phyloP scores from a whole-genome alignment of 1,139 yeast genomes.

The Candida glucosophila region DNA sequence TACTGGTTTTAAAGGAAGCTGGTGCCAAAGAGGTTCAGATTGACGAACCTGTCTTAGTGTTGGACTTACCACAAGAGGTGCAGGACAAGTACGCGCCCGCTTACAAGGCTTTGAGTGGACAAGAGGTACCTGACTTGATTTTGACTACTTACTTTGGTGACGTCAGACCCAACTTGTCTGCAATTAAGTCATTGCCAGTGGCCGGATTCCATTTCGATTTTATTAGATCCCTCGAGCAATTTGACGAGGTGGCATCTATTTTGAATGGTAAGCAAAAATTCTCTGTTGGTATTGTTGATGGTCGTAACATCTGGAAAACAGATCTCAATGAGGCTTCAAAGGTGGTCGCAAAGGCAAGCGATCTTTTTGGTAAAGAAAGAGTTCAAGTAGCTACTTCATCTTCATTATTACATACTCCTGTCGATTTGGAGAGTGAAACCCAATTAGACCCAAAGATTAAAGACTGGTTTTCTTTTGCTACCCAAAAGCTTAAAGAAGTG shows the following conservation, averaged over 20 bases:
- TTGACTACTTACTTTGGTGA: conserved; percentile 96
- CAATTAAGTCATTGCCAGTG: conserved; percentile 85
- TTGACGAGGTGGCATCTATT: conserved; percentile 68
- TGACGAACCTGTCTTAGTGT: conserved; percentile 94
- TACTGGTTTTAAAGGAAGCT: conserved; percentile 80
- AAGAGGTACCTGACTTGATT: conserved; percentile 66
- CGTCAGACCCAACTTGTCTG: conserved; percentile 89
- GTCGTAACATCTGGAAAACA: conserved; percentile 99
- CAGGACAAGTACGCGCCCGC: conserved; percentile 84
- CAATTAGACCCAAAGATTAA: conserved; percentile 85
- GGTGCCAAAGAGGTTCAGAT: conserved; percentile 95
- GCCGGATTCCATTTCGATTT: conserved; percentile 96
- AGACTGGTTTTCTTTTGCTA: conserved; percentile 98
- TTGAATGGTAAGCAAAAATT: conserved; percentile 59
- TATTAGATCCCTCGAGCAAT: conserved; percentile 94
- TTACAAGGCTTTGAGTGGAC: conserved; percentile 59
- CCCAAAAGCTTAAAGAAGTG: conserved; percentile 90
- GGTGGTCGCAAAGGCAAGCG: conserved; percentile 73
- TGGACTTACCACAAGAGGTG: conserved; percentile 81
- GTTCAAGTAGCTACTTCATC: conserved; percentile 92
- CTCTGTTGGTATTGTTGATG: conserved; percentile 96
- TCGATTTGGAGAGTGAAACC: conserved; percentile 84
- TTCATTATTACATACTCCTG: conserved; percentile 96
- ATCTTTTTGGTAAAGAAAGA: conserved; percentile 79
- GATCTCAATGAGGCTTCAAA: conserved; percentile 81